Conservation (phyloP, 2,329 filamentous ascomycete species). For the Diaporthe nobilis region DNA sequence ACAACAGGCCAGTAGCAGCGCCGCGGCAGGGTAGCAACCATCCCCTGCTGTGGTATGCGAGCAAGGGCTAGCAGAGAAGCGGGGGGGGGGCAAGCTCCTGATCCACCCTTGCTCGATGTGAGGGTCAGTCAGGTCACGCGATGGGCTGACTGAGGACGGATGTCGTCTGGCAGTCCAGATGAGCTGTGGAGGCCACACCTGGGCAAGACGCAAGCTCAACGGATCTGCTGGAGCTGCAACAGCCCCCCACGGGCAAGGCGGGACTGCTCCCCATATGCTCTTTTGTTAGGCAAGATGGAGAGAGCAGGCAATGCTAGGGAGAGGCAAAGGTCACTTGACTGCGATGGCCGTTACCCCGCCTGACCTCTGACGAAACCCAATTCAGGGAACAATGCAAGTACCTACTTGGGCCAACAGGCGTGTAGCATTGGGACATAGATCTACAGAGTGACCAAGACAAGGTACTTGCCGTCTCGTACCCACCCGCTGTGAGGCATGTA, state of each 20-base stretch:
- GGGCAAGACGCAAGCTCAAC: neutral
- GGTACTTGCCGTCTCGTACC: conserved; percentile 2
- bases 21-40: neutral
- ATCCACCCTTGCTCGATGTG: conserved; percentile 20
- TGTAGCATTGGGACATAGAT: neutral
- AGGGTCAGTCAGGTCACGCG: conserved; percentile 35
- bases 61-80: neutral
- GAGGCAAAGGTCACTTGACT: conserved; percentile 29
- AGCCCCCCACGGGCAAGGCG: neutral
- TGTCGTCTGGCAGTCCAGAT: neutral
- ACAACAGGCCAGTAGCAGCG: neutral
- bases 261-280: neutral
- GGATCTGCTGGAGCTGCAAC: conserved; percentile 18
- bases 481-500: neutral
- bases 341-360: conserved; percentile 22
- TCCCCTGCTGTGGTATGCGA: neutral
- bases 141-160: conserved; percentile 34
- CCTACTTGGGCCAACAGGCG: neutral
- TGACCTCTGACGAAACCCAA: conserved; percentile 33
- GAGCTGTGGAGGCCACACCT: neutral
- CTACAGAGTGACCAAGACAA: conserved; percentile 3
- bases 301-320: neutral
- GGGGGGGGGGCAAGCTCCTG: conserved; percentile 28
- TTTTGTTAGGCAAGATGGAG: too few species aligned
- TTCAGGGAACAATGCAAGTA: conserved; percentile 22